Evolutionary conservation across 2,329 filamentous ascomycete species (phyloP), one percentile per base, ranked within the genome.

Genomic region (Verticillium klebahnii): DNA sequence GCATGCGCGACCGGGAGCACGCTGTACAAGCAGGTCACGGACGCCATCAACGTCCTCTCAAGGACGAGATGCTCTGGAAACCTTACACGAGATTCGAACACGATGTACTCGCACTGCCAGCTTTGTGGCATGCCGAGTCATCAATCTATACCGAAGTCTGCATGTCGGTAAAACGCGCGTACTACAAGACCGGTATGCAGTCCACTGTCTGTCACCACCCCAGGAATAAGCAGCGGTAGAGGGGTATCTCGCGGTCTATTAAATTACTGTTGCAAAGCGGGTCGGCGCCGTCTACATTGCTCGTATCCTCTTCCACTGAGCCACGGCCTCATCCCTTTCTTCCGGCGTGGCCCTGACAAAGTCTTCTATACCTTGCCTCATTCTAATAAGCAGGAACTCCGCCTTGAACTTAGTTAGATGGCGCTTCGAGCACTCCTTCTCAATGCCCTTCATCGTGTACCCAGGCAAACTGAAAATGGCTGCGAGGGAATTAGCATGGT

Each of bases 371-470:
- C 69, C 70, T n/a, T 69, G 67, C 11, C 73, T 68, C 4, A 75
- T 23, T 19, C 72, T 64, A 23, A 75, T 72, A 2, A 74, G 57
- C n/a, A 73, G 58, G 1, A 75, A 62, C 32, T 75, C 73, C 3
- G 73, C 72, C 29, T 73, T 73, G 0, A 73, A 60, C 11, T 68
- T 69, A 1, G 71, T 75, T 3, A 73, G 65, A 17, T 72, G 69
- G 2, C 67, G 72, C 40, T 74, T 75, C 12, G 69, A 67, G 0
- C 81, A 65, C 63, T 85, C 79, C 39, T 81, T 82, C 55, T 85
- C 79, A 0, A 84, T 65, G 1, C 83, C 83, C 63, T 86, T 86
- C 39, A 85, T 72, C 0, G 78, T 73, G 62, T 84, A 85, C 1
- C 81, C 82, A 0, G 78, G 68, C 0, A 82, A 74, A 0, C 82